Conservation (phyloP, 2,329 filamentous ascomycete species). For the Blastomyces parvus region DNA sequence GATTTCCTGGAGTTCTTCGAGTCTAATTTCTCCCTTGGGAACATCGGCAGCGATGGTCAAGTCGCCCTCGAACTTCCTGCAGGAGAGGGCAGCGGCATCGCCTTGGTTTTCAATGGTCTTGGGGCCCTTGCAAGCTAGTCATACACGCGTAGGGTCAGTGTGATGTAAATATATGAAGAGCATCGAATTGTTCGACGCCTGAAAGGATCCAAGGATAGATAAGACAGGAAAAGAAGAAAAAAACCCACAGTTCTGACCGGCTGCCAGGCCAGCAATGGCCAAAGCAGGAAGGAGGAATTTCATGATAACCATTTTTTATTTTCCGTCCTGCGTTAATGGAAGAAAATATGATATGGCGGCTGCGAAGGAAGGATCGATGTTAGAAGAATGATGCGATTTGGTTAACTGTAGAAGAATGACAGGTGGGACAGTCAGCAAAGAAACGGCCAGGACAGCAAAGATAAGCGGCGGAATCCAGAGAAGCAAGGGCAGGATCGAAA, state of each 20-base stretch:
- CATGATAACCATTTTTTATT: conserved; percentile 41
- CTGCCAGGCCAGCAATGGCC: conserved; percentile 44
- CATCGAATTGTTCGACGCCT: neutral
- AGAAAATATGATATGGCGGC: neutral
- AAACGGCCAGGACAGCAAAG: neutral
- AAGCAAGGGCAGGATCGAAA: neutral
- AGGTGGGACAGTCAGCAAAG: neutral
- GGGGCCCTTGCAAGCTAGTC: conserved; percentile 16
- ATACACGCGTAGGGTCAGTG: neutral
- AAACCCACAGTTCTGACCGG: conserved; percentile 37
- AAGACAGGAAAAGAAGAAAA: conserved; percentile 15
- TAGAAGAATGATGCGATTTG: neutral
- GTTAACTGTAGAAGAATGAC: neutral
- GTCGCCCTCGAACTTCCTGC: conserved; percentile 59
- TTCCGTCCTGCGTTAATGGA: neutral
- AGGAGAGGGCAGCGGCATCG: conserved; percentile 55
- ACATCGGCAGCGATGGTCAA: conserved; percentile 51
- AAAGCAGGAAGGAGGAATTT: conserved; percentile 49
- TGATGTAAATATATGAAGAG: neutral
- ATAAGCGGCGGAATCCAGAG: neutral
- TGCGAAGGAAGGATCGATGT: neutral
- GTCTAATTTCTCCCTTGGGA: conserved; percentile 48
- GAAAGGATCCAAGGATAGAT: neutral
- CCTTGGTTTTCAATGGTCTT: conserved; percentile 49
- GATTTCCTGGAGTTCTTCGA: conserved; percentile 55